Base-by-base conservation (phyloP, 495 filamentous ascomycete species). In the Aspergillus taichungensis region DNA sequence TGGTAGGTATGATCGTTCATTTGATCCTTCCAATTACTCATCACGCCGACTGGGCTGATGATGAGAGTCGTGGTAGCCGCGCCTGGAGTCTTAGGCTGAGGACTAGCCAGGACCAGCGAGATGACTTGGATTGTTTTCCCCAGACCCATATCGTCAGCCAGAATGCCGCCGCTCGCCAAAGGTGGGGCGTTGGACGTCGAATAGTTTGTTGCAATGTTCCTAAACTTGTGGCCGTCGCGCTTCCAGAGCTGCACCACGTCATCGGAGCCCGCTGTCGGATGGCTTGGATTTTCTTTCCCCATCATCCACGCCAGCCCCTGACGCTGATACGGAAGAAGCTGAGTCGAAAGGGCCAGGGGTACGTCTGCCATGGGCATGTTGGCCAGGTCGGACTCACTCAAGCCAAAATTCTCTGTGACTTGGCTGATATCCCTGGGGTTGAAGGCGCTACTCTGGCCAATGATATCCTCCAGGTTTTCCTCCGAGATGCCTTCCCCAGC, bases 131-230 rank as follows among this genome's bases (percentile, higher is more conserved):
- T 72, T 1, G 90, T 96, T 64, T 97, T 96, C 10, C 90, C 90
- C 6, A 96, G 68, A 3, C 90, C 90, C 90, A 96, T 96, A 51
- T 96, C 90, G 60, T 96, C 90, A 18, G 87, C 87, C 9, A 95
- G 69, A 30, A 95, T 86, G 30, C 88, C 90, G 36, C 90, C 91
- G 51, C 80, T 85, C 1, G 84, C 77, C 13, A 95, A 68, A 4
- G 56, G 52, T 0, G 88, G 87, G 3, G 66, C 60, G 5, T 57
- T 60, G 1, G 57, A 58, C 3, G 75, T 78, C 0, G 79, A 74
- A 55, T 78, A 90, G 49, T 84, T 82, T 2, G 89, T 91, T 29
- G 84, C 87, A 31, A 94, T 67, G 54, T 95, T 92, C 39, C 71
- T 73, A 43, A 82, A 94, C 4, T 64, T 60, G 24, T 71, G 71